Evolutionary conservation across 1,139 yeast genomes (phyloP), one percentile per base, ranked within the genome.

Genomic region (Scheffersomyces quercinus): DNA sequence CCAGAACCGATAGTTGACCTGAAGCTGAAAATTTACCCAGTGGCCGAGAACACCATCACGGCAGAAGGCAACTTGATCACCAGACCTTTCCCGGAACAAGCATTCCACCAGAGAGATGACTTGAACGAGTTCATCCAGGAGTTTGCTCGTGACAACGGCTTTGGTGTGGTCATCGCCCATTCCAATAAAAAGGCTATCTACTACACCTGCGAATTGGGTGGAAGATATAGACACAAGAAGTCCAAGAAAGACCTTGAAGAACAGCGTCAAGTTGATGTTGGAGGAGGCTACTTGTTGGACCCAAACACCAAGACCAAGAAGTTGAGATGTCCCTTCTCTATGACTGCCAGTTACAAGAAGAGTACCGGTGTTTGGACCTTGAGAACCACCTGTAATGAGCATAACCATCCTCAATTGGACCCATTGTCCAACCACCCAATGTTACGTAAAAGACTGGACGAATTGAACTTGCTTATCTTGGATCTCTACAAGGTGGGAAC

Each of bases 201-300:
- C 58, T 79, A 77, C 58, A 79, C 83, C n/a, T 79, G 84, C 58
- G 83, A 79, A 59, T 65, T 79, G 38, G 83, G 83, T 36, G 83
- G 83, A 20, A 67, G 78, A 35, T 79, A 79, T 55, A 67, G 83
- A 47, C 82, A 77, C 54, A 79, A 79, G 54, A 75, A 76, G 59
- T 66, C 68, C 47, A 71, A 70, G 50, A 62, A 66, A 52, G 64
- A 56, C 26, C 42, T 52, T 41, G 65, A 61, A 45, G 49, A 48
- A 41, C 54, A 42, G 47, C 57, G 54, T 52, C 56, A 51, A 35
- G 56, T 59, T 28, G 74, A 64, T 37, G 57, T 62, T 29, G 73
- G 65, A 33, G 68, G 66, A 43, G 72, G 68, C 4, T 73, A 70
- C 52, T 59, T 70, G 43, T 54, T 72, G 47, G 79, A 73, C 50